Conservation (phyloP, 225 moss, liverwort and hornwort species). For the Antitrichia curtipendula region DNA sequence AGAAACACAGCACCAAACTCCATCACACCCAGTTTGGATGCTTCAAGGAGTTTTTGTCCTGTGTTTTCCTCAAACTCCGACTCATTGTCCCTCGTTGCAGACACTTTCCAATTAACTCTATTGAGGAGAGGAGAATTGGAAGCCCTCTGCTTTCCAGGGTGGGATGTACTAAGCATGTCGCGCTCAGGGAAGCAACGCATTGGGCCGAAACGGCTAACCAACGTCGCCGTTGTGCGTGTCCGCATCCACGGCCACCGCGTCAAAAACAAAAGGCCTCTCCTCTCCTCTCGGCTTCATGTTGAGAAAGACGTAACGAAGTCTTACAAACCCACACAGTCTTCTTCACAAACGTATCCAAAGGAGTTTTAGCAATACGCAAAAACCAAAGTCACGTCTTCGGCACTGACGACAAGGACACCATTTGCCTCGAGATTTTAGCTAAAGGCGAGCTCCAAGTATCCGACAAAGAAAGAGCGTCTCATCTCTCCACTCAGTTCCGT, state of each 20-base stretch:
- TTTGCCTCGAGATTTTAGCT: conserved; percentile 85
- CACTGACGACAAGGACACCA: conserved; percentile 62
- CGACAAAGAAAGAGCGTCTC: conserved; percentile 56
- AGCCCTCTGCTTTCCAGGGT: neutral
- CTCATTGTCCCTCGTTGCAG: too few species aligned
- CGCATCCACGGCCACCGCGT: conserved; percentile 62
- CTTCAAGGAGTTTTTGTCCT: too few species aligned
- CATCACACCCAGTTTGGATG: too few species aligned
- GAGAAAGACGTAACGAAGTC: conserved; percentile 86
- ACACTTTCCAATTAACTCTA: too few species aligned
- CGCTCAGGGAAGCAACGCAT: conserved; percentile 32
- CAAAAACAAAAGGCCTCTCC: conserved; percentile 80
- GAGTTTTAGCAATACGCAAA: conserved; percentile 66
- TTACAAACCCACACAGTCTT: conserved; percentile 79
- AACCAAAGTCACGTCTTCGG: conserved; percentile 60
- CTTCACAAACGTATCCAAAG: conserved; percentile 72
- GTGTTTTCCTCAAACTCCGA: too few species aligned
- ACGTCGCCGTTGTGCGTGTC: conserved; percentile 59
- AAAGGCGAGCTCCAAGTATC: conserved; percentile 83
- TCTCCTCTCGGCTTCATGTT: conserved; percentile 73
- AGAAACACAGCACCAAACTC: too few species aligned
- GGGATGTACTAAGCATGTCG: too few species aligned
- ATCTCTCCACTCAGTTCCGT: conserved; percentile 74
- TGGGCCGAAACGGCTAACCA: conserved; percentile 73
- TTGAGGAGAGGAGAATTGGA: neutral